Base-by-base conservation (phyloP, 2,329 filamentous ascomycete species). In the Alternaria angustiovoidea region DNA sequence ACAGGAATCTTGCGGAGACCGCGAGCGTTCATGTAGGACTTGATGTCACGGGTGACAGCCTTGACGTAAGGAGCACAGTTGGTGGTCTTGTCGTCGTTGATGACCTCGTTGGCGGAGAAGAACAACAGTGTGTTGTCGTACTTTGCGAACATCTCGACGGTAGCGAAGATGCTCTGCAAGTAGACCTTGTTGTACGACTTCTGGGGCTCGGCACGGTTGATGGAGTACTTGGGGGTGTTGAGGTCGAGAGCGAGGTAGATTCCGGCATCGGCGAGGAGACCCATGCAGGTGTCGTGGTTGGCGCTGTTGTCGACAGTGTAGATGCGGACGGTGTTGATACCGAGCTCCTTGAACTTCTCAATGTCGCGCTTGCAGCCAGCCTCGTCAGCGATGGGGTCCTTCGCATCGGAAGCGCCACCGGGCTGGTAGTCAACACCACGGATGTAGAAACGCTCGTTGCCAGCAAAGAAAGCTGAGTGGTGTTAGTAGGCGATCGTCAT, bases 181-280 rank as follows among this genome's bases (percentile, higher is more conserved):
- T 97, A 97, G 67, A 87, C 88, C 61, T 89, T 86, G 80, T 97
- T 97, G 88, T 97, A 97, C 1, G 93, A 96, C 7, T 82, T 80
- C 47, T 81, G 83, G n/a, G 93, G 92, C 8, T 88, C 78, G 59
- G 82, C 84, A 55, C 93, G 90, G 85, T 95, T 94, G 82, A 97
- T 85, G 2, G 93, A 95, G 85, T 96, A 96, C 67, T 88, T 85
- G 68, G 92, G 92, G n/a, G 86, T 94, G 87, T 96, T 96, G 84
- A 95, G 91, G 73, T 97, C 93, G 52, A 96, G 85, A 38, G 96
- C 92, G 54, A 96, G 87, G 84, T 97, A 97, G 84, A 97, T 97
- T 72, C 92, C 92, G 64, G 92, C 93, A 72, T 91, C 91, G 53
- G 88, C 89, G 62, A 97, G 85, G 46, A 86, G 84, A 62, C 85